Percentiles rank a stretch among this genome's conserved stretches.
Evolutionary conservation across 2,329 filamentous ascomycete genomes (phyloP).

Genomic region (Ophiostoma himal-ulmi): DNA sequence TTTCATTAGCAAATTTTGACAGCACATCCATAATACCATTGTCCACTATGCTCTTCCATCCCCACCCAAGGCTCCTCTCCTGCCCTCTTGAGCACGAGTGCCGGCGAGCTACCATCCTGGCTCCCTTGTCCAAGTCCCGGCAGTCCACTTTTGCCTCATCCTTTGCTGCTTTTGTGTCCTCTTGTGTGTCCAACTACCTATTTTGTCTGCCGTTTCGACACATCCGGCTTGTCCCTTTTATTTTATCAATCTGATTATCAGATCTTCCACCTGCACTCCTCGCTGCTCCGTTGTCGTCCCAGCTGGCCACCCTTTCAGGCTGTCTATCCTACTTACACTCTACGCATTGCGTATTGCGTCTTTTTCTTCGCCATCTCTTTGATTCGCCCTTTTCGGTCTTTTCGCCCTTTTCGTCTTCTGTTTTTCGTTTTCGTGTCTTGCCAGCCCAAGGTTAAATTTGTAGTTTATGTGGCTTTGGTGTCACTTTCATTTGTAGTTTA

Average conservation of each 20-base stretch:
- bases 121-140: conserved; percentile 9
- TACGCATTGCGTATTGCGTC: not conserved
- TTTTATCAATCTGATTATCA: conserved; percentile 16
- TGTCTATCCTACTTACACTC: not conserved
- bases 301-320: not conserved
- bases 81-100: conserved; percentile 12
- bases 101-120: not conserved
- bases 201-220: conserved; percentile 1
- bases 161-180: not conserved
- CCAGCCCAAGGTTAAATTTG: not conserved
- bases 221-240: conserved; percentile 12
- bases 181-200: not conserved
- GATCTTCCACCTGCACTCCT: conserved; percentile 6
- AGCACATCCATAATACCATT: conserved; percentile 2
- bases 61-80: conserved; percentile 8
- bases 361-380: conserved; percentile 1
- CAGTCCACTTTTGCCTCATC: not conserved
- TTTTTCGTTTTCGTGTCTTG: not conserved
- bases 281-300: conserved; percentile 1
- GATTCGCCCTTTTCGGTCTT: not conserved
- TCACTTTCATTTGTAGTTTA: not conserved
- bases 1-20: not conserved
- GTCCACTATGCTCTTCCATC: not conserved
- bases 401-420: not conserved
- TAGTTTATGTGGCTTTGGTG: not conserved